These are phyloP conservation scores for Tolypocladium paradoxum DNA, from an alignment of 2,329 filamentous ascomycete species.

Conservation along the genomic window DNA sequence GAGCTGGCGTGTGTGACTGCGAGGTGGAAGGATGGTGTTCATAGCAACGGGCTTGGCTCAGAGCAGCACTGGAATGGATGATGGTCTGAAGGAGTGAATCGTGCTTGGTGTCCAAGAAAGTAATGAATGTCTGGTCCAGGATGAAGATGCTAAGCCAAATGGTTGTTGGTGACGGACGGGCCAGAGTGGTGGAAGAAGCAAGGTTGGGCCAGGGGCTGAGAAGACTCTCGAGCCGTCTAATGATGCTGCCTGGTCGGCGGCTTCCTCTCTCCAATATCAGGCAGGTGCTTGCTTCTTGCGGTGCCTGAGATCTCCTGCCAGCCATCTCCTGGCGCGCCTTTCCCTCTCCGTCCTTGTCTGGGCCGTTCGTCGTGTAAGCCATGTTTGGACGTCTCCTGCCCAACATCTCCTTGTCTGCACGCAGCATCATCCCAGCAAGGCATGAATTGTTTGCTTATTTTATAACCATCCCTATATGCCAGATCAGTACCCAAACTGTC, in stretches of 20 bases:
- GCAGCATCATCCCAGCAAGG: background rate
- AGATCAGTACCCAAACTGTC: too few species aligned
- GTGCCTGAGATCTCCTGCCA: background rate
- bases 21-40: background rate
- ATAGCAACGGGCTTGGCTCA: background rate
- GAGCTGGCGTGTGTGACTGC: background rate
- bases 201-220: background rate
- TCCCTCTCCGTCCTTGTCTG: background rate
- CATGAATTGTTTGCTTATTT: background rate
- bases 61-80: background rate
- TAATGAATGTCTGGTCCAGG: background rate
- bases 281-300: background rate
- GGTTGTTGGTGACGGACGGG: background rate
- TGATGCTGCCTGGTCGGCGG: background rate
- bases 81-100: background rate
- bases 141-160: slow-evolving; percentile 1
- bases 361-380: background rate
- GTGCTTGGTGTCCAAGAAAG: background rate
- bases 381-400: background rate
- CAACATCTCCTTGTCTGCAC: background rate
- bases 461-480: too few species aligned
- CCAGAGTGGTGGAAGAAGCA: background rate
- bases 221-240: background rate
- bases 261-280: background rate
- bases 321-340: background rate